Evolutionary conservation across 176 grass and related monocot genomes (phyloP).

Genomic region (Pharus latifolius): DNA sequence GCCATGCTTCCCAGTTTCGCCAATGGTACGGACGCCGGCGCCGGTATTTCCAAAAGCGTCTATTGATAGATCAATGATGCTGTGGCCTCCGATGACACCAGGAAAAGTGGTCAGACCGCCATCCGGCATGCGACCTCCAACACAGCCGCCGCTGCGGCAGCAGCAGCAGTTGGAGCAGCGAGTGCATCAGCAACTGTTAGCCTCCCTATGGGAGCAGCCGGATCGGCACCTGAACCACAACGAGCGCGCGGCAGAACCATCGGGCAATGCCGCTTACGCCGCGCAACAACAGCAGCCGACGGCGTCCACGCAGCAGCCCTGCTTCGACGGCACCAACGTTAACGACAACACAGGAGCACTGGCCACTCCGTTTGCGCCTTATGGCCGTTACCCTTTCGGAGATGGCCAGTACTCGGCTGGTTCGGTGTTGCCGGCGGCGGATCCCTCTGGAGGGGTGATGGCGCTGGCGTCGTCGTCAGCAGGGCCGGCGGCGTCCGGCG

Average conservation of each 20-base stretch:
- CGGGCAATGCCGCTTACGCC: background rate
- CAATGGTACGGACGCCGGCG: too few species aligned
- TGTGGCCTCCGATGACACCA: background rate
- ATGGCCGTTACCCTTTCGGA: too few species aligned
- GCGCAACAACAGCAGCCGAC: background rate
- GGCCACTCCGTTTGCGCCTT: too few species aligned
- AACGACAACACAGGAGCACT: too few species aligned
- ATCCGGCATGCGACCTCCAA: background rate
- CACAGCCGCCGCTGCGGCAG: background rate
- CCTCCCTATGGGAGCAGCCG: too few species aligned
- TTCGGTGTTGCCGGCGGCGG: background rate
- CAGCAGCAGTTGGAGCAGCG: background rate
- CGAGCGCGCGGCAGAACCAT: too few species aligned
- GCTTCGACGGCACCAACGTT: background rate
- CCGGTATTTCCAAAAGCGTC: too few species aligned
- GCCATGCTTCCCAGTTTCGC: too few species aligned
- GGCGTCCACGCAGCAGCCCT: background rate
- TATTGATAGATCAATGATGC: background rate
- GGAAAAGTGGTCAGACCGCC: background rate
- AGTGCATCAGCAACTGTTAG: background rate
- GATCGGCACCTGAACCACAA: too few species aligned
- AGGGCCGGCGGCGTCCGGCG: background rate
- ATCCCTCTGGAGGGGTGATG: background rate
- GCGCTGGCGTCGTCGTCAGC: background rate
- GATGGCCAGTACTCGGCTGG: too few species aligned